Conservation (phyloP, 2,329 filamentous ascomycete genomes). For the Colletotrichum chrysophilum region DNA sequence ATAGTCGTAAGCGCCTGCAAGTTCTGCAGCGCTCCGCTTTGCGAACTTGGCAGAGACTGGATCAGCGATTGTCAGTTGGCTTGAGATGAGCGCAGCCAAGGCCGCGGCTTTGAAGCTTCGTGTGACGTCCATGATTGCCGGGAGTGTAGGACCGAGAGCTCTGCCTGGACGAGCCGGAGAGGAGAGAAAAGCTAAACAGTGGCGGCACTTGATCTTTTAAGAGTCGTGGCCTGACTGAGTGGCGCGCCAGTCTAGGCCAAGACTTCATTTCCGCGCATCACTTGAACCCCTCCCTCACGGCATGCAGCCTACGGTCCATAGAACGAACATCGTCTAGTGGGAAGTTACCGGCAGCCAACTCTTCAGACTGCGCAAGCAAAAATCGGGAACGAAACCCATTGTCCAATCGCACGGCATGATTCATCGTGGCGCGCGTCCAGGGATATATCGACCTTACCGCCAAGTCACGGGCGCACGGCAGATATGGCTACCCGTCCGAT, state of each 20-base stretch:
- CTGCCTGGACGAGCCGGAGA: not conserved
- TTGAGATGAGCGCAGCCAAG: not conserved
- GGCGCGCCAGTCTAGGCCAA: not conserved
- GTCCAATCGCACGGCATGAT: not conserved
- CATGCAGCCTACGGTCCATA: not conserved
- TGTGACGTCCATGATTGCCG: not conserved
- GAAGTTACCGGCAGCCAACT: not conserved
- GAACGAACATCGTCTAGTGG: not conserved
- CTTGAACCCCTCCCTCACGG: not conserved
- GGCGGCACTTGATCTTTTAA: not conserved
- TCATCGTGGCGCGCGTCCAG: not conserved
- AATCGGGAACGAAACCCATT: not conserved
- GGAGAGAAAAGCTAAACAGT: too few relatives aligned
- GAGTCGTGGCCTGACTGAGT: not conserved
- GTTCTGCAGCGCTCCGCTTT: not conserved
- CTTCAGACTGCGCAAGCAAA: not conserved
- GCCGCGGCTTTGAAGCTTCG: not conserved
- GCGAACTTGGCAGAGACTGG: not conserved
- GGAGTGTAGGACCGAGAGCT: not conserved
- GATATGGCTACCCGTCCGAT: not conserved
- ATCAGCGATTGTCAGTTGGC: not conserved
- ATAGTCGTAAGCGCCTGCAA: constrained; percentile 35
- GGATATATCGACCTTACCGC: not conserved
- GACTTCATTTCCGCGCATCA: not conserved
- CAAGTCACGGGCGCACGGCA: not conserved